Conservation (phyloP, 1,139 yeast genomes). For the Suhomyces terraborum region DNA sequence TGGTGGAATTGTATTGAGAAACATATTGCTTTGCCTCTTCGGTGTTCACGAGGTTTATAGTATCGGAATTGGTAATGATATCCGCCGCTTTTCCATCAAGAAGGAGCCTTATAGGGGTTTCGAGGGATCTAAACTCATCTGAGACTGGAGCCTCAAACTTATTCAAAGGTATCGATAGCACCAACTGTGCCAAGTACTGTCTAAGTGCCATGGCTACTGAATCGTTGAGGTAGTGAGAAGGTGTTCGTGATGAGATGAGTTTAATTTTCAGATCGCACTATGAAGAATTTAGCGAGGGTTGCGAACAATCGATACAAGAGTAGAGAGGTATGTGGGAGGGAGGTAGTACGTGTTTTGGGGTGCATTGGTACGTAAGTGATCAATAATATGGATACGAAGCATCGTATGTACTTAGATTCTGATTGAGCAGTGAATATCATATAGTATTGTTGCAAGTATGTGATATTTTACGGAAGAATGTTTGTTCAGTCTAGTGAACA, state of each 20-base stretch:
- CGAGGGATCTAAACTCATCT: conserved; percentile 11
- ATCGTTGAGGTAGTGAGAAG: no score
- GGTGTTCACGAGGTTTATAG: conserved; percentile 11
- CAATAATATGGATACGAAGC: no score
- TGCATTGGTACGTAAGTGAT: no score
- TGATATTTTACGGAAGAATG: no score
- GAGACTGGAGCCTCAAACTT: conserved; percentile 19
- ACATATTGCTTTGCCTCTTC: conserved; percentile 10
- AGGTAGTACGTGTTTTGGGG: no score
- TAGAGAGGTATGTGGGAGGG: not conserved
- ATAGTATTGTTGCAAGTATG: no score
- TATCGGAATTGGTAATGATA: conserved; percentile 21
- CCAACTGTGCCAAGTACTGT: conserved; percentile 27
- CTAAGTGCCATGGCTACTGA: conserved; percentile 15
- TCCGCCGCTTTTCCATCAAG: conserved; percentile 32
- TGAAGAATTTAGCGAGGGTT: not conserved
- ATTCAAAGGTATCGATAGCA: conserved; percentile 29
- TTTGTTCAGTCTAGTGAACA: no score
- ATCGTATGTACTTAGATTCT: no score
- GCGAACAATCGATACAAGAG: no score
- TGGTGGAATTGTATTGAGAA: conserved; percentile 19
- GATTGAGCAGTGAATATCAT: no score
- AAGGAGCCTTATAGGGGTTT: conserved; percentile 18
- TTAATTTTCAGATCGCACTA: conserved; percentile 2
- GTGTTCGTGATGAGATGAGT: conserved; percentile 4